These are phyloP conservation scores for Nannochloropsis salina DNA, from an alignment of 108 stramenopile species.

Conservation along the genomic window DNA sequence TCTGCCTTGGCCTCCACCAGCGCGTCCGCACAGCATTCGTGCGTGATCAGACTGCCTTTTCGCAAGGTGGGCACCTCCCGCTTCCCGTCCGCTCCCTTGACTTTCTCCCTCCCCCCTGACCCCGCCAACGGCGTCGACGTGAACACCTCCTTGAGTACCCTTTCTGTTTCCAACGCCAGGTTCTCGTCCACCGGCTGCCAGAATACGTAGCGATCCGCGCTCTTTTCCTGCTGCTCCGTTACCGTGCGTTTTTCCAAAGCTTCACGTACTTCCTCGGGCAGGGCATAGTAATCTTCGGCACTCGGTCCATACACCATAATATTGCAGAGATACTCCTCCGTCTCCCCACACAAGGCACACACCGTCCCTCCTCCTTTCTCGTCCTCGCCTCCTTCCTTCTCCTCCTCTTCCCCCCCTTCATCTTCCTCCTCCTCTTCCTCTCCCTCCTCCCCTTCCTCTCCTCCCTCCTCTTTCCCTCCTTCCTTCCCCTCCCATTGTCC, in stretches of 20 bases:
- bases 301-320: not conserved
- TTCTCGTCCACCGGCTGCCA: not conserved
- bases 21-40: not conserved
- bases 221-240: not conserved
- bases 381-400: not conserved
- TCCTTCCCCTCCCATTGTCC: not conserved
- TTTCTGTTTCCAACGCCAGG: not conserved
- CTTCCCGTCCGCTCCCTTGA: not conserved
- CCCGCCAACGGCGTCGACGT: not conserved
- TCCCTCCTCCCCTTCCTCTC: not conserved
- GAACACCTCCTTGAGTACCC: not conserved
- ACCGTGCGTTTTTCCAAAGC: not conserved
- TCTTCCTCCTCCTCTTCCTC: not conserved
- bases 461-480: not conserved
- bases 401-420: not conserved
- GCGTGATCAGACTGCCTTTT: not conserved
- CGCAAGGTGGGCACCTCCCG: not conserved
- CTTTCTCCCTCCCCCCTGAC: not conserved
- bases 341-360: not conserved
- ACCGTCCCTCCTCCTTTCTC: not conserved
- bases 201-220: not conserved
- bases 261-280: not conserved
- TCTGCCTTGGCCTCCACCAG: not conserved
- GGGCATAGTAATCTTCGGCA: not conserved
- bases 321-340: not conserved